A percentile compares a stretch with the other conserved stretches of the same genome.
Evolutionary conservation across 1,139 yeast genomes (phyloP).

Genomic region (Pneumocystis sp.): DNA sequence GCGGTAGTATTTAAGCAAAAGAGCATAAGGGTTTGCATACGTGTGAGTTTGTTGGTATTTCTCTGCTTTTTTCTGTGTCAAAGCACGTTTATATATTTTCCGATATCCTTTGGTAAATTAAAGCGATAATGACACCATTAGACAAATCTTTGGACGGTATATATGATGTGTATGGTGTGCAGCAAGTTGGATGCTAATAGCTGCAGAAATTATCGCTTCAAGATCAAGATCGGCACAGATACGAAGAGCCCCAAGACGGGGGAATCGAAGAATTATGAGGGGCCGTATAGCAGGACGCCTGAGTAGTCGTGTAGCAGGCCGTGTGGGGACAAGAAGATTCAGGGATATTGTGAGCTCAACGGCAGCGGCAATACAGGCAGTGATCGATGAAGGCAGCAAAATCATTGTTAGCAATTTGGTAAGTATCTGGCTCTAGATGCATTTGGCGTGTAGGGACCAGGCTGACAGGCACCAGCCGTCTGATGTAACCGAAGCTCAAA

Average conservation of each 20-base stretch:
- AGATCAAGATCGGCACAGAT: not conserved
- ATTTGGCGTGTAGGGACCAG: not conserved
- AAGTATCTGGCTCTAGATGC: not conserved
- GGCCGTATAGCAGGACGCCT: not conserved
- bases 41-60: not conserved
- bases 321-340: not conserved
- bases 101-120: not conserved
- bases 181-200: not conserved
- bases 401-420: constrained; percentile 4
- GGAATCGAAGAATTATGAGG: not conserved
- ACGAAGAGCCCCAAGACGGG: not conserved
- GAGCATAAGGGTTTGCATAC: not conserved
- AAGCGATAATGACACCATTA: not conserved
- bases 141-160: not conserved
- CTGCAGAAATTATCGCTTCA: not conserved
- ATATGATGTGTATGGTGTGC: not conserved
- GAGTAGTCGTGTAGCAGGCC: not conserved
- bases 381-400: constrained; percentile 15
- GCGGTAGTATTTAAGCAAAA: not conserved
- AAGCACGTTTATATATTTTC: not conserved
- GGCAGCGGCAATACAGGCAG: constrained; percentile 14
- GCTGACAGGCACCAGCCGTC: constrained; percentile 19
- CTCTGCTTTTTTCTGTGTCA: not conserved
- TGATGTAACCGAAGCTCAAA: constrained; percentile 24
- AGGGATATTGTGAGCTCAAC: constrained; percentile 9